Evolutionary conservation across 139 green algal genomes (phyloP).

Genomic region (Coelastrella sp.): DNA sequence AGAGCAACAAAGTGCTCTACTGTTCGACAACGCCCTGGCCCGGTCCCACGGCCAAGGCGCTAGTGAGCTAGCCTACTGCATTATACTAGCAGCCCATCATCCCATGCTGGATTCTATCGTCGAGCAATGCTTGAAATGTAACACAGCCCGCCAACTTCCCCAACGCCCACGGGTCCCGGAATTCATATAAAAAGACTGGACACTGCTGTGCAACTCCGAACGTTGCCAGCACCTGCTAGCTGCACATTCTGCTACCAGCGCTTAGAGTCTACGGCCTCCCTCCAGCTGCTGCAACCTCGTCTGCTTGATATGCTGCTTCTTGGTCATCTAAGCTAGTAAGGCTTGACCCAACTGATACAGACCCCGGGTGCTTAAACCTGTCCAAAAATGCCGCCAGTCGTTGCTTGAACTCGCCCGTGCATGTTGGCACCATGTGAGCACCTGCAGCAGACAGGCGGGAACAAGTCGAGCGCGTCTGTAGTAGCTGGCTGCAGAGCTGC

Average conservation of each 20-base stretch:
- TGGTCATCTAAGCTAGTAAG: conserved; percentile 9
- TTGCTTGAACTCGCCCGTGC: conserved; percentile 66
- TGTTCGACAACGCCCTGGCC: too few species aligned
- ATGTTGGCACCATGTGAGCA: conserved; percentile 73
- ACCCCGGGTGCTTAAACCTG: conserved; percentile 19
- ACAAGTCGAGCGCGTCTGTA: too few species aligned
- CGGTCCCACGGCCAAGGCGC: too few species aligned
- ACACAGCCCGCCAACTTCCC: not conserved
- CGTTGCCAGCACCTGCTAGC: not conserved
- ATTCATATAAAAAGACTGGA: too few species aligned
- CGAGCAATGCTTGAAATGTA: not conserved
- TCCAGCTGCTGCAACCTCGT: conserved; percentile 13
- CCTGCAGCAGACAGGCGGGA: conserved; percentile 30
- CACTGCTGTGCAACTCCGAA: not conserved
- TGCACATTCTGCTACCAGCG: not conserved
- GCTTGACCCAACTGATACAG: not conserved
- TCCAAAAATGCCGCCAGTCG: conserved; percentile 56
- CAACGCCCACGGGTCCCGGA: too few species aligned
- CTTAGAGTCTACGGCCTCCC: not conserved
- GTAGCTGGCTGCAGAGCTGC: too few species aligned
- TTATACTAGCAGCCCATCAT: not conserved
- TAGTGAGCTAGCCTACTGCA: not conserved
- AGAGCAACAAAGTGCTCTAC: too few species aligned
- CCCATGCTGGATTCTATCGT: not conserved
- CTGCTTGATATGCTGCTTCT: not conserved